phyloP scores from a whole-genome alignment of 495 filamentous ascomycete species.

The Lepidopterella palustris region DNA sequence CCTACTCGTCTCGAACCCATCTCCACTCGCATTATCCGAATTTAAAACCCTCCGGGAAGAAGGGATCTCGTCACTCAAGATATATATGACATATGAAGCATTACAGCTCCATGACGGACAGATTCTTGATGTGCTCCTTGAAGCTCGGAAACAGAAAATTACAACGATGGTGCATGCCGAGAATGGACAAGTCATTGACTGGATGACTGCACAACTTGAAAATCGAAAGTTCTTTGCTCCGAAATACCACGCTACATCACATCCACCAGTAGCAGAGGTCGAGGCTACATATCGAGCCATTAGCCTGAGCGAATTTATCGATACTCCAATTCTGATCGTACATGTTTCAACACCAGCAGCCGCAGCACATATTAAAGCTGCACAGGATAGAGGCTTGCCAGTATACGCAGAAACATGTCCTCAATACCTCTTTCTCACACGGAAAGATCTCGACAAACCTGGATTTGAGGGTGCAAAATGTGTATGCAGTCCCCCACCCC shows the following conservation, averaged over 20 bases:
- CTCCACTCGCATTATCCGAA: conserved; percentile 40
- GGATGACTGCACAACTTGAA: conserved; percentile 35
- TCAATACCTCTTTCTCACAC: conserved; percentile 57
- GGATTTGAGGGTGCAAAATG: conserved; percentile 45
- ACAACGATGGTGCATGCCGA: conserved; percentile 60
- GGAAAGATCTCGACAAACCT: conserved; percentile 44
- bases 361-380: conserved; percentile 46
- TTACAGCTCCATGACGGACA: conserved; percentile 51
- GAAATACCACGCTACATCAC: conserved; percentile 48
- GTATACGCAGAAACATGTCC: conserved; percentile 61
- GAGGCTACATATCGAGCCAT: conserved; percentile 57
- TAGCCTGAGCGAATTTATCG: conserved; percentile 47
- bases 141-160: conserved; percentile 43
- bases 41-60: conserved; percentile 42
- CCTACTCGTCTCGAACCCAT: conserved; percentile 50
- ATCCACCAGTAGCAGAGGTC: conserved; percentile 49
- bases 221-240: conserved; percentile 41
- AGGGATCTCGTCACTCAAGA: conserved; percentile 53
- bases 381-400: conserved; percentile 50
- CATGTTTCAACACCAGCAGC: conserved; percentile 51
- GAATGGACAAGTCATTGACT: conserved; percentile 45
- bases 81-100: conserved; percentile 60
- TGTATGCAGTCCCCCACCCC: conserved; percentile 35
- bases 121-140: conserved; percentile 50
- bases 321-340: conserved; percentile 53